Evolutionary conservation across 1,139 yeast species (phyloP), one percentile per base, ranked within the genome.

Genomic region (Yamadazyma conglobata): DNA sequence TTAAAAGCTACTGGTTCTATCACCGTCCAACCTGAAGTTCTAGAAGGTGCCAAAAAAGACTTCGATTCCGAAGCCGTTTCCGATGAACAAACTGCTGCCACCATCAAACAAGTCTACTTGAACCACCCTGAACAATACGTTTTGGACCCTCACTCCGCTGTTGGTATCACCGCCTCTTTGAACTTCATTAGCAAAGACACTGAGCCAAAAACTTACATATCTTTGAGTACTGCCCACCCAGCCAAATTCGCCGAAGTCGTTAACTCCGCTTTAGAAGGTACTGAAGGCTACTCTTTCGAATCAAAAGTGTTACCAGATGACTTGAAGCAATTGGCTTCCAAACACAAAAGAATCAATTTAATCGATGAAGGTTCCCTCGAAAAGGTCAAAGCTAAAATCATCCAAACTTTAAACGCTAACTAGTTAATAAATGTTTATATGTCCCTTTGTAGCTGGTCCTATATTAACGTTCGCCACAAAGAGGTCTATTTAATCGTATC

Each of bases 241-340:
- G 98, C 98, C 38, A 91, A 91, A 62, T 91, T 91, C 54, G 86
- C 96, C 16, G 96, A 88, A 42, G 98, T 95, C 32, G 98, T 91
- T 12, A 83, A 88, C 56, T 66, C 74, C 47, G 88, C 97, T 2
- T 73, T 91, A 46, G 56, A 61, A 30, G 70, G 71, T 2, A 68
- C 77, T 40, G 74, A 71, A 15, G 87, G 78, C 15, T 93, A 89
- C 61, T 77, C 88, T 4, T 91, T 91, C 50, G 96, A 87, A 47
- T 69, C 70, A 31, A 89, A 86, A 44, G 96, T 93, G 17, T 71
- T 93, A 35, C 98, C 98, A 21, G 84, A 70, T 21, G 96, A 87
- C 58, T 76, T 91, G 59, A 83, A 76, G 59, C 76, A 74, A 31
- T 73, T 91, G 56, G 64, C 83, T 31, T 55, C 71, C 11, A 70